A percentile compares a stretch with the other conserved stretches of the same genome.
phyloP scores from a whole-genome alignment of 306 rosid genomes.

The Hippophae tibetana region DNA sequence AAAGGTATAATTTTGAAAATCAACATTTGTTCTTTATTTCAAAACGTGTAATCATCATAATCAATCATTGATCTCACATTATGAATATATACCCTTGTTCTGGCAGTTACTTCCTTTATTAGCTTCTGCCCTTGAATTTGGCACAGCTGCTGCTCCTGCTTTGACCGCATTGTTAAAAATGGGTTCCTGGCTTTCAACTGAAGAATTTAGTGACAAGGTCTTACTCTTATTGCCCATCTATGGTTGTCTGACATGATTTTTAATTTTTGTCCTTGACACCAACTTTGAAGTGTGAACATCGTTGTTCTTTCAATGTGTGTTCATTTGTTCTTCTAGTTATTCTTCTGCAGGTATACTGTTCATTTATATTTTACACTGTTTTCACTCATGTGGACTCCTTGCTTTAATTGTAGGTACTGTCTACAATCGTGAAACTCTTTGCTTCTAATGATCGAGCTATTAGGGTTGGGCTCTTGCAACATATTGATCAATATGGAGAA shows the following conservation, averaged over 20 bases:
- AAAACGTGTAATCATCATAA: neutral
- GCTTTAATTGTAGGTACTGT: slow-evolving; percentile 50
- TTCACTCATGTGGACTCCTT: slow-evolving; percentile 18
- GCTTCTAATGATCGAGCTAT: slow-evolving; percentile 95
- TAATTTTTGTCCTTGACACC: neutral
- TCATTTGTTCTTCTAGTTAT: neutral
- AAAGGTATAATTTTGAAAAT: slow-evolving; percentile 46
- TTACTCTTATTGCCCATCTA: slow-evolving; percentile 12
- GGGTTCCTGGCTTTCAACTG: slow-evolving; percentile 90
- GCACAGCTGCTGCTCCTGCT: slow-evolving; percentile 98
- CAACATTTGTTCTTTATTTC: slow-evolving; percentile 7
- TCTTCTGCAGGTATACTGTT: slow-evolving; percentile 2
- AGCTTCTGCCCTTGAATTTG: slow-evolving; percentile 99
- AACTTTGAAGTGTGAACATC: neutral
- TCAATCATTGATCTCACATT: slow-evolving; percentile 9
- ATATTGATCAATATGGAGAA: slow-evolving; percentile 92
- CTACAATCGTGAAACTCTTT: slow-evolving; percentile 81
- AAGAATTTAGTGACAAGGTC: slow-evolving; percentile 82
- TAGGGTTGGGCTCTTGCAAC: slow-evolving; percentile 85
- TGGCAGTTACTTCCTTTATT: slow-evolving; percentile 90
- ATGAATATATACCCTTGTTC: slow-evolving; percentile 32
- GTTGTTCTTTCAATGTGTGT: neutral
- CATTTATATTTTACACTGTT: neutral
- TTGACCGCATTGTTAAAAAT: slow-evolving; percentile 91
- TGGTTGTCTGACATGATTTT: slow-evolving; percentile 3